These are phyloP conservation scores for Peniophora sp. DNA, from an alignment of 1,284 basidiomycete species.

Conservation along the genomic window DNA sequence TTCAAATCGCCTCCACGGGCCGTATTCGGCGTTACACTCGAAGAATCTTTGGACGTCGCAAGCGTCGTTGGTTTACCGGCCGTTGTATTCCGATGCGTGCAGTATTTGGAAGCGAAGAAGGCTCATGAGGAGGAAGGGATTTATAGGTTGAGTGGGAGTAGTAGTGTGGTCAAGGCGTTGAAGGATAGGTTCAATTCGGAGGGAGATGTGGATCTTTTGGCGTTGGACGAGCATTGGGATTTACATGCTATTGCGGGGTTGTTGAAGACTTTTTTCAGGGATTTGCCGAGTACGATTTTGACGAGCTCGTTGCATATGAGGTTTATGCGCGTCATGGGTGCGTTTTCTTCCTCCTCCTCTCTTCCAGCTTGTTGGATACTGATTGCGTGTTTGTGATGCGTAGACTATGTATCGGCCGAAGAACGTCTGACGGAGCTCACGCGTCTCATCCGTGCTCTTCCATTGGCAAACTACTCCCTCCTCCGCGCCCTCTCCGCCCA, in stretches of 20 bases:
- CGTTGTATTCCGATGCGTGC: conserved; percentile 90
- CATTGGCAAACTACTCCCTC: conserved; percentile 89
- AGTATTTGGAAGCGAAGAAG: conserved; percentile 84
- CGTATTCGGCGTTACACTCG: conserved; percentile 86
- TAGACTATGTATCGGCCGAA: conserved; percentile 82
- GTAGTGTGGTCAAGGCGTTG: conserved; percentile 88
- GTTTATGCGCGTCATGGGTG: conserved; percentile 89
- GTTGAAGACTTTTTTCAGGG: conserved; percentile 85
- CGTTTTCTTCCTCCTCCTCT: conserved; percentile 21
- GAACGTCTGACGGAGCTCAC: conserved; percentile 87
- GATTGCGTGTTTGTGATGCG: conserved; percentile 4
- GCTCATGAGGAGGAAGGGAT: conserved; percentile 97
- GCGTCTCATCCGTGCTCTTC: conserved; percentile 79
- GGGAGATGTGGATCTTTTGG: conserved; percentile 85
- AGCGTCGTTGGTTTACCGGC: conserved; percentile 88
- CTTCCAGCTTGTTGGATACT: conserved; percentile 8
- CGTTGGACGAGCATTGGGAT: conserved; percentile 87
- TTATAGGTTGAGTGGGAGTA: conserved; percentile 89
- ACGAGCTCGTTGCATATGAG: conserved; percentile 85
- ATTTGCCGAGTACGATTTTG: conserved; percentile 83
- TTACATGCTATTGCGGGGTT: conserved; percentile 92
- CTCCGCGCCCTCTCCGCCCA: conserved; percentile 93
- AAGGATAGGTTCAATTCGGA: conserved; percentile 92
- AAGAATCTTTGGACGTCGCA: conserved; percentile 84
- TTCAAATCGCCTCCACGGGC: conserved; percentile 45